phyloP scores from a whole-genome alignment of 2,329 filamentous ascomycete species.

The Phialemonium atrogriseum region DNA sequence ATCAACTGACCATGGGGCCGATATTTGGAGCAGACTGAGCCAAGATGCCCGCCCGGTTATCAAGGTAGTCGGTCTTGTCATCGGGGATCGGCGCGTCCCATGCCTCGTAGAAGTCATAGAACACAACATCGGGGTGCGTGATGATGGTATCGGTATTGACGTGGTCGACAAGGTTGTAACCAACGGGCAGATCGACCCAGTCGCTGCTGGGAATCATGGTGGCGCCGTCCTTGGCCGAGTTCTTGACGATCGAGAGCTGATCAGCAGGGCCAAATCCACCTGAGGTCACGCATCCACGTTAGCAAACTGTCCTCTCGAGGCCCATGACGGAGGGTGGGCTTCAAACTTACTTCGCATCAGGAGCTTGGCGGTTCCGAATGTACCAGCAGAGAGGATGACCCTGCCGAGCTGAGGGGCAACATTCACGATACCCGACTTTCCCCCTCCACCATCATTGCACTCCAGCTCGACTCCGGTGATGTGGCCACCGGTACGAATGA shows the following conservation, averaged over 20 bases:
- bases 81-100: conserved; percentile 38
- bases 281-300: conserved; percentile 9
- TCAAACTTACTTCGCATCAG: conserved; percentile 47
- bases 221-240: conserved; percentile 36
- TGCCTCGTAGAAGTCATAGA: conserved; percentile 59
- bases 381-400: conserved; percentile 59
- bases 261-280: conserved; percentile 55
- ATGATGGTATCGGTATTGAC: conserved; percentile 40
- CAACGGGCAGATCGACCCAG: conserved; percentile 53
- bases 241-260: conserved; percentile 45
- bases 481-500: conserved; percentile 54
- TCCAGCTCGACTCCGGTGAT: conserved; percentile 63
- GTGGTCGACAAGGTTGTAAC: conserved; percentile 51
- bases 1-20: conserved; percentile 37
- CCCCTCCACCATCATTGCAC: conserved; percentile 39
- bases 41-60: conserved; percentile 48
- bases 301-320: too few species aligned
- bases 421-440: conserved; percentile 51
- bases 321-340: too few species aligned
- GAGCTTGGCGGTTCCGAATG: conserved; percentile 63
- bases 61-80: conserved; percentile 36
- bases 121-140: conserved; percentile 35
- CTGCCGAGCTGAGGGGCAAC: conserved; percentile 51
- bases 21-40: conserved; percentile 61
- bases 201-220: conserved; percentile 40